Evolutionary conservation across 768 basidiomycete genomes (phyloP).

Genomic region (Phlegmacium glaucopus): DNA sequence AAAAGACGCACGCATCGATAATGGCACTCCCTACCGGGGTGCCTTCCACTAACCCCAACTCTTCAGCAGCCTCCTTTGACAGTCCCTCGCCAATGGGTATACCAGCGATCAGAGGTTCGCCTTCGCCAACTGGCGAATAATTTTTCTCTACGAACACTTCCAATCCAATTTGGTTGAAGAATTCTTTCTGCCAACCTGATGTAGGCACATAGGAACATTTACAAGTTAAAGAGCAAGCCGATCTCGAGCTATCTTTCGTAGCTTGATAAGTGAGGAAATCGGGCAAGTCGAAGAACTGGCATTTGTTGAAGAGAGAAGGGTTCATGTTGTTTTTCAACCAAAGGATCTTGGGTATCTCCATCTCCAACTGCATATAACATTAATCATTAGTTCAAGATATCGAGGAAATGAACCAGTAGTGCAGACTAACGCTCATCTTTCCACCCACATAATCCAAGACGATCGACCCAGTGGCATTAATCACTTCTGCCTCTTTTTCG

Average conservation of each 20-base stretch:
- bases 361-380: constrained; percentile 65
- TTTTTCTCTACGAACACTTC: constrained; percentile 61
- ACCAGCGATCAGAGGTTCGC: constrained; percentile 71
- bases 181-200: constrained; percentile 79
- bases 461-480: constrained; percentile 80
- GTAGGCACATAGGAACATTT: constrained; percentile 90
- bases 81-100: constrained; percentile 85
- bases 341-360: constrained; percentile 97
- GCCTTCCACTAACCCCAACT: constrained; percentile 81
- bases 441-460: constrained; percentile 96
- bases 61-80: constrained; percentile 71
- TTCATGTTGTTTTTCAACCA: constrained; percentile 94
- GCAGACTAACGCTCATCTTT: constrained; percentile 77
- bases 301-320: constrained; percentile 60
- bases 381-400: no score
- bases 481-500: constrained; percentile 83
- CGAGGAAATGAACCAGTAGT: not conserved
- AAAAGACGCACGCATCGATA: constrained; percentile 79
- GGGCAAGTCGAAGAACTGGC: constrained; percentile 90
- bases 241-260: constrained; percentile 71
- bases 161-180: constrained; percentile 85
- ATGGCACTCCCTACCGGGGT: constrained; percentile 93
- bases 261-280: constrained; percentile 94
- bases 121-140: constrained; percentile 74
- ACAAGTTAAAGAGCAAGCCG: constrained; percentile 92